These are phyloP conservation scores for Fusarium equiseti DNA, from an alignment of 2,329 filamentous ascomycete genomes.

Conservation along the genomic window DNA sequence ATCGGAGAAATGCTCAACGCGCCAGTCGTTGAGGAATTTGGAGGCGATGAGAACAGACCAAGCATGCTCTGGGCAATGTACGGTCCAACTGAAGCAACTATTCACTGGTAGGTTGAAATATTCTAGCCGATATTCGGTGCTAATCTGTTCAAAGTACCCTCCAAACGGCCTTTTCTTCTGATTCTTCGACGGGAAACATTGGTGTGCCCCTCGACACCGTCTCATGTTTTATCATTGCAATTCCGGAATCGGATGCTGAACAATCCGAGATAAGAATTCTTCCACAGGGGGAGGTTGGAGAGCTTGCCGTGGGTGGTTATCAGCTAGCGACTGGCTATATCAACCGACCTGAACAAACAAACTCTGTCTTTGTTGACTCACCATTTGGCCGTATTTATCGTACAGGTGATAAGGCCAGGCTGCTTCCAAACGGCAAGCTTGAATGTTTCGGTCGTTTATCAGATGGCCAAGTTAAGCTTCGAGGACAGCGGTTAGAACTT, in stretches of 20 bases:
- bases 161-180: constrained; percentile 69
- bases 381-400: constrained; percentile 79
- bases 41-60: constrained; percentile 61
- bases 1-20: constrained; percentile 94
- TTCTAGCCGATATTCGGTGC: not conserved
- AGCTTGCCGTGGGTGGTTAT: constrained; percentile 83
- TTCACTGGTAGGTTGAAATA: constrained; percentile 73
- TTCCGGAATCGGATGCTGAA: constrained; percentile 48
- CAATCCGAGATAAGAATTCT: constrained; percentile 63
- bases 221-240: constrained; percentile 76
- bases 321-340: constrained; percentile 87
- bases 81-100: constrained; percentile 90
- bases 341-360: constrained; percentile 82
- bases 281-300: constrained; percentile 76
- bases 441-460: constrained; percentile 86
- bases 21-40: constrained; percentile 83
- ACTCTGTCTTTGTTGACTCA: constrained; percentile 75
- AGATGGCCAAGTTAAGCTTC: constrained; percentile 85
- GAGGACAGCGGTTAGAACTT: constrained; percentile 85
- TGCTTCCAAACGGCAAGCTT: constrained; percentile 76
- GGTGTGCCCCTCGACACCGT: constrained; percentile 85
- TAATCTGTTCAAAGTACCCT: constrained; percentile 67
- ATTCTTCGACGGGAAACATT: constrained; percentile 74
- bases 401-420: constrained; percentile 84
- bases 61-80: constrained; percentile 94